Base-by-base conservation (phyloP, 179 eudicot genomes). In the Beta corolliflora region DNA sequence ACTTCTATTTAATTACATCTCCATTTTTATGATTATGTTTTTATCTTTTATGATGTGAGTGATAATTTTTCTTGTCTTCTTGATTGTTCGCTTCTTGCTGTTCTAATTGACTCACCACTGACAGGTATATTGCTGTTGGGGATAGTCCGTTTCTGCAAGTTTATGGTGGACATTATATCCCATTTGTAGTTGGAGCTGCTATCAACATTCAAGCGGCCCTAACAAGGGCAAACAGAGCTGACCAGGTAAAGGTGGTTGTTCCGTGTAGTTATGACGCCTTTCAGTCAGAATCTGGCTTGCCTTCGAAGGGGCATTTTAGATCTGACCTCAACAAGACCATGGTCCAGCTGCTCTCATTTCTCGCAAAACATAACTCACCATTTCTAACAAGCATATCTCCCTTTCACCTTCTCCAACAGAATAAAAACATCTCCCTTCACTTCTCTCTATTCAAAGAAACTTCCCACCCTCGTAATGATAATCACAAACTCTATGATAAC, bases 261-360 rank as follows among this genome's bases (percentile, higher is more conserved):
- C 97, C 98, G 19, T 94, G 94, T 87, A 93, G 98, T 86, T 91
- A 76, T 23, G 98, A 94, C 77, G 84, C 91, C 71, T 89, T 91
- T 71, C 85, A 69, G 23, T 88, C 95, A 60, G 90, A 87, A 52
- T 88, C 94, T 11, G 90, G 91, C 61, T 80, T 90, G 84, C 96
- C 96, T 63, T 91, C 98, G 7, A 85, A 88, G 81, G 95, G 92
- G 36, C 92, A 87, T 41, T 91, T 94, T 76, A 89, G 97, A 84
- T 71, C 91, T 7, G 91, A 92, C 80, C 84, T 94, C 80, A 94
- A 94, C 86, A 87, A 85, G 81, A 94, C 98, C 80, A 89, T 94
- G 93, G 81, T 83, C 63, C 85, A 92, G 77, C 90, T 94, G 48
- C 94, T 94, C 73, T 52, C 89, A 3, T 93, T 94, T 77, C 88